Evolutionary conservation across 2,329 filamentous ascomycete genomes (phyloP), one percentile per base, ranked within the genome.

Genomic region (Cladosporium sp.): DNA sequence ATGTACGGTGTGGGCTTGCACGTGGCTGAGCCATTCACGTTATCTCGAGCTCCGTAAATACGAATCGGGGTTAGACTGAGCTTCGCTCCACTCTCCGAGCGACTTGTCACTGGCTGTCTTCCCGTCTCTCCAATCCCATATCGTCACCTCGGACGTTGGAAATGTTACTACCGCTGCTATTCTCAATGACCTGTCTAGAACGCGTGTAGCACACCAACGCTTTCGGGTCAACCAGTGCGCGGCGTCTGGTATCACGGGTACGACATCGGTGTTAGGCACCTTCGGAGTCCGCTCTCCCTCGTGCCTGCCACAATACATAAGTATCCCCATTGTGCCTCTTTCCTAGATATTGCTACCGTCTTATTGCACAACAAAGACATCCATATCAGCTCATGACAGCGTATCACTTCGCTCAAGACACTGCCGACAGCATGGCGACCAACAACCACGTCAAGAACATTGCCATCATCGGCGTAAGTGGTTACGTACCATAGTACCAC

Each of bases 381-480:
- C 29, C 29, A 33, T 5, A 53, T 28, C 21, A 31, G 26, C 23
- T 53, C 7, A 5, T 2, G 31, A 16, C 26, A 28, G 14, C 5
- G 8, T 5, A 18, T 18, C 14, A 55, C 11, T 33, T 14, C 7
- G 3, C 5, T 18, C 52, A 5, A 14, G 12, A 33, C 16, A 11
- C 5, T 7, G 12, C 8, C 28, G n/a, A 29, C 35, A 63, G 18
- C 7, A 63, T 63, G 61, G 5, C 61, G 11, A 18, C 37, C 50
- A 46, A 44, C 49, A 72, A 72, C 57, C 60, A 70, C 65, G 67
- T 81, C 62, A 73, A 75, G 52, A 80, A 77, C 16, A 71, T 81
- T 33, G 80, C 79, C 23, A 75, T 81, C 56, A 76, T 80, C 29
- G 79, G 79, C 46, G 78, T 77, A 68, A 66, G 61, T 62, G 28